Percentiles rank a stretch among this genome's conserved stretches.
Evolutionary conservation across 129 eudicot species (phyloP).

Genomic region (Oenanthe sinensis): DNA sequence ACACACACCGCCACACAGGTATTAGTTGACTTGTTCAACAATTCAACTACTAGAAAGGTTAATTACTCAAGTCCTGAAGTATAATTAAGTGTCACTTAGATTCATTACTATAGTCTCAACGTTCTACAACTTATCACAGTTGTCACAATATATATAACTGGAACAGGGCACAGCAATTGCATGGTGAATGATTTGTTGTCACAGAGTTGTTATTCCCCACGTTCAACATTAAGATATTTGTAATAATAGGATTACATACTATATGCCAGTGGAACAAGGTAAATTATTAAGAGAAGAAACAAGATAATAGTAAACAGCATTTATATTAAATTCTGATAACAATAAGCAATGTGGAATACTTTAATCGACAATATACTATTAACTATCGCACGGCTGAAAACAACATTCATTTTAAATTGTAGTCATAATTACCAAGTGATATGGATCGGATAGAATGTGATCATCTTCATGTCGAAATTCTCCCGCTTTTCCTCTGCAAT

Average conservation of each 20-base stretch:
- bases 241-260: not conserved
- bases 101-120: not conserved
- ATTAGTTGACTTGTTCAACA: too few species aligned
- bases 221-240: too few species aligned
- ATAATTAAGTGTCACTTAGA: not conserved
- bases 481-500: slow-evolving; percentile 74
- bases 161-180: too few species aligned
- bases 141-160: too few species aligned
- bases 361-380: not conserved
- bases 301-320: not conserved
- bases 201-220: too few species aligned
- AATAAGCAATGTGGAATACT: not conserved
- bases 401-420: slow-evolving; percentile 12
- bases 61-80: not conserved
- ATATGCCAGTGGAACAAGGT: not conserved
- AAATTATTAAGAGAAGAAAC: not conserved
- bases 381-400: too few species aligned
- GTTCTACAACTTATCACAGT: not conserved
- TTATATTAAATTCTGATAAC: not conserved
- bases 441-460: slow-evolving; percentile 67
- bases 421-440: slow-evolving; percentile 65
- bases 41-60: not conserved
- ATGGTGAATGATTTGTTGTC: too few species aligned
- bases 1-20: not conserved
- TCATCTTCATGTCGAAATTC: slow-evolving; percentile 76